These are phyloP conservation scores for Ustilago curta DNA, from an alignment of 1,284 basidiomycete genomes.

Conservation along the genomic window DNA sequence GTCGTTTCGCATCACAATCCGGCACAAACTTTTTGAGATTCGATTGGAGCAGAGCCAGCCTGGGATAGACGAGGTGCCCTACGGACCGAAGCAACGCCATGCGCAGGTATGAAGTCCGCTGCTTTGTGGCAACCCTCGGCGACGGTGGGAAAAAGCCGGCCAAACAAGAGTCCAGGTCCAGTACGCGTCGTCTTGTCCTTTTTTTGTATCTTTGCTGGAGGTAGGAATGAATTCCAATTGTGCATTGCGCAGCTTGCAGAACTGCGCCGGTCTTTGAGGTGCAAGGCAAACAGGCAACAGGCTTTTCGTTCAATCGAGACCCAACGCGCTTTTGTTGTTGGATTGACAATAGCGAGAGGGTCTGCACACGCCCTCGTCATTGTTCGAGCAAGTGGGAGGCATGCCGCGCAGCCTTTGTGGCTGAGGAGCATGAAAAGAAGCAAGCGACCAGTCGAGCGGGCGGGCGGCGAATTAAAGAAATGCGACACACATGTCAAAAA, in stretches of 20 bases:
- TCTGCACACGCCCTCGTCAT: too few relatives aligned
- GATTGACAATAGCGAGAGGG: too few relatives aligned
- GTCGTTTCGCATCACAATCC: background rate
- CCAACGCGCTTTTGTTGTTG: too few relatives aligned
- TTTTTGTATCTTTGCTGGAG: too few relatives aligned
- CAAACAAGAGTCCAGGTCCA: background rate
- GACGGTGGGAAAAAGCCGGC: conserved; percentile 31
- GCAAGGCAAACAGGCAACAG: too few relatives aligned
- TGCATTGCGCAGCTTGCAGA: too few relatives aligned
- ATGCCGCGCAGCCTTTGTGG: too few relatives aligned
- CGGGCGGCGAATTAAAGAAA: background rate
- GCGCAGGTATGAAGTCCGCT: background rate
- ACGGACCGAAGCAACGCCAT: conserved; percentile 5
- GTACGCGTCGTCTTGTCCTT: background rate
- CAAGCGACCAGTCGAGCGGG: background rate
- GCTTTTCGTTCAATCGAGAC: too few relatives aligned
- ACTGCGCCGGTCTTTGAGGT: too few relatives aligned
- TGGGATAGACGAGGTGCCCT: background rate
- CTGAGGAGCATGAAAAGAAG: conserved; percentile 5
- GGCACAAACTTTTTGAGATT: background rate
- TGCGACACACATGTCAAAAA: conserved; percentile 1
- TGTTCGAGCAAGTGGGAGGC: background rate
- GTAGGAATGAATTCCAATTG: too few relatives aligned
- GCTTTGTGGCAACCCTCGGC: conserved; percentile 19
- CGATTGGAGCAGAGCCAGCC: background rate